phyloP scores from a whole-genome alignment of 805 yeast species.

The Wickerhamiella bombiphila region DNA sequence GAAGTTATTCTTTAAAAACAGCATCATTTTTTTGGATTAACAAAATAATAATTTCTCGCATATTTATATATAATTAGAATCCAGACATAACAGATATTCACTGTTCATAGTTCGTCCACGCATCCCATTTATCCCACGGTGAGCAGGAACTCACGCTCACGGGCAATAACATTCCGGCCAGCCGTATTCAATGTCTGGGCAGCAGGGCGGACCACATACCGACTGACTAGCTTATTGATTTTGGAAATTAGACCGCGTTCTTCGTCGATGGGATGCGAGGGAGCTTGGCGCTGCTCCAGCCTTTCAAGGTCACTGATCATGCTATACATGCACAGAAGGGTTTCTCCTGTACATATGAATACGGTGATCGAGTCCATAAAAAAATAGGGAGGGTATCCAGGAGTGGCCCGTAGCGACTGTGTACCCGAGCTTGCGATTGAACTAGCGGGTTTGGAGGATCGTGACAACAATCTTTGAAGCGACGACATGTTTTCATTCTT shows the following conservation, averaged over 20 bases:
- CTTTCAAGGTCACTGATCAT: conserved; percentile 6
- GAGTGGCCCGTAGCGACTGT: neutral
- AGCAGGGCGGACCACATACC: conserved; percentile 7
- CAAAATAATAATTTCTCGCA: neutral
- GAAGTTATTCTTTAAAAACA: too few relatives aligned
- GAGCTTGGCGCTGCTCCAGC: conserved; percentile 3
- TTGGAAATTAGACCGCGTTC: conserved; percentile 6
- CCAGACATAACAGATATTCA: too few relatives aligned
- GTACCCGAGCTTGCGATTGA: neutral
- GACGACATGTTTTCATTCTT: neutral
- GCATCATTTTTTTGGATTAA: too few relatives aligned
- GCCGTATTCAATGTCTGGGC: conserved; percentile 6
- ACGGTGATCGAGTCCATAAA: conserved; percentile 10
- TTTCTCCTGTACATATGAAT: conserved; percentile 8
- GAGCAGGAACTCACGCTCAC: conserved; percentile 2
- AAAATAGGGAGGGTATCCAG: conserved; percentile 6
- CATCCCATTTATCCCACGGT: too few relatives aligned
- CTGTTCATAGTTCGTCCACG: too few relatives aligned
- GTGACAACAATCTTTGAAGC: neutral
- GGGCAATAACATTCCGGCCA: conserved; percentile 4
- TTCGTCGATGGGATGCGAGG: conserved; percentile 1
- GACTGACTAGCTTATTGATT: conserved; percentile 6
- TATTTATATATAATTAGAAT: neutral
- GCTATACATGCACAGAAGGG: conserved; percentile 10
- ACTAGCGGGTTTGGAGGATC: neutral